Evolutionary conservation across 179 eudicot genomes (phyloP).

Genomic region (Sideroxylon spinosum): DNA sequence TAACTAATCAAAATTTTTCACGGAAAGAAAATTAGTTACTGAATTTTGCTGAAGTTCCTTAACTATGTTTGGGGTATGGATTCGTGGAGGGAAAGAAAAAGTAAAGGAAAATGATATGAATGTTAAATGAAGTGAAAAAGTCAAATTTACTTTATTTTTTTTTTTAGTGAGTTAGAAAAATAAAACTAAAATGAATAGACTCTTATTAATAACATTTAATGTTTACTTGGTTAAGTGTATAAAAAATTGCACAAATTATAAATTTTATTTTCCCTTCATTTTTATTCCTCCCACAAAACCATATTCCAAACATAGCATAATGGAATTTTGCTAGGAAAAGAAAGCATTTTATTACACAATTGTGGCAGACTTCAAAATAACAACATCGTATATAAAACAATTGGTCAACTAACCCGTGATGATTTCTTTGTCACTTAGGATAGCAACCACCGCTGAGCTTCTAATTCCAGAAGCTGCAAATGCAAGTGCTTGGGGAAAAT

Average conservation of each 20-base stretch:
- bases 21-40: background rate
- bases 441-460: constrained; percentile 75
- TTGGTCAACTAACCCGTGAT: constrained; percentile 60
- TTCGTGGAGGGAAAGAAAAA: no score
- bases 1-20: background rate
- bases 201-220: no score
- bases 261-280: no score
- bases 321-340: background rate
- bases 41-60: background rate
- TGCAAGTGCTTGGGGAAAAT: constrained; percentile 91
- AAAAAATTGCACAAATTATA: no score
- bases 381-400: background rate
- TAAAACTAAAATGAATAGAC: no score
- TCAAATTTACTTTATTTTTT: no score
- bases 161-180: no score
- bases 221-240: no score
- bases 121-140: background rate
- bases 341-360: background rate
- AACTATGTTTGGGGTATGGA: no score
- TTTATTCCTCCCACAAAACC: no score
- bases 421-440: constrained; percentile 74
- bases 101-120: no score
- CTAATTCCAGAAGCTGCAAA: constrained; percentile 79
- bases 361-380: background rate
- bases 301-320: no score